Evolutionary conservation across 2,329 filamentous ascomycete genomes (phyloP).

Genomic region (Penicillium griseofulvum): DNA sequence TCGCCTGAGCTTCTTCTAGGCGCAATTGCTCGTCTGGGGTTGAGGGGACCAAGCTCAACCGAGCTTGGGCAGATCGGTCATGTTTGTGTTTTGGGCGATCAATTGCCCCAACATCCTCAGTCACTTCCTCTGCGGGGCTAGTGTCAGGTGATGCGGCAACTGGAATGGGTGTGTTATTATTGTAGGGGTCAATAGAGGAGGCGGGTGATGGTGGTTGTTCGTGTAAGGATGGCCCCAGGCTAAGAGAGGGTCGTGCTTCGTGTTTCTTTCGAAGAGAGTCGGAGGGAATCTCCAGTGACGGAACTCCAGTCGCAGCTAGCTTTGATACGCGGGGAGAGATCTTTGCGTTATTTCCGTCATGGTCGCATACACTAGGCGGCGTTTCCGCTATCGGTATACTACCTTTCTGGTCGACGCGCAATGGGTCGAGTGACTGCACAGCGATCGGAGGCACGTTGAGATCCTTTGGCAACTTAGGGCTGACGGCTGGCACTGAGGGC

Average conservation of each 20-base stretch:
- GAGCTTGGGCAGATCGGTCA: slow-evolving; percentile 24
- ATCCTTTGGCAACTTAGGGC: slow-evolving; percentile 11
- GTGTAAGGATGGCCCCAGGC: slow-evolving; percentile 24
- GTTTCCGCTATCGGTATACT: slow-evolving; percentile 21
- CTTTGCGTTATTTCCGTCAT: slow-evolving; percentile 20
- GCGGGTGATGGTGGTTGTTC: slow-evolving; percentile 50
- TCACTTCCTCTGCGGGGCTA: slow-evolving; percentile 65
- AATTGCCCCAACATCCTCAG: slow-evolving; percentile 44
- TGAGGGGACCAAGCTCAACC: slow-evolving; percentile 39
- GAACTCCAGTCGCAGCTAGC: slow-evolving; percentile 10
- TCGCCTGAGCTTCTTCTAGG: slow-evolving; percentile 53
- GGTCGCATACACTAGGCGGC: slow-evolving; percentile 24
- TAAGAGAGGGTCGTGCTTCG: slow-evolving; percentile 29
- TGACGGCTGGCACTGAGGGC: slow-evolving; percentile 10
- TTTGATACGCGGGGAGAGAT: slow-evolving; percentile 22
- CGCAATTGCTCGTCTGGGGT: slow-evolving; percentile 61
- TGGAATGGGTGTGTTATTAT: slow-evolving; percentile 68
- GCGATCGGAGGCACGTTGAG: slow-evolving; percentile 17
- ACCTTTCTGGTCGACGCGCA: slow-evolving; percentile 34
- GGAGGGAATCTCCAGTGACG: slow-evolving; percentile 19
- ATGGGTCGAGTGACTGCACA: slow-evolving; percentile 53
- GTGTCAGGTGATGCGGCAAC: slow-evolving; percentile 70
- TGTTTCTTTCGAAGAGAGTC: slow-evolving; percentile 26
- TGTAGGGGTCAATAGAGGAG: slow-evolving; percentile 68
- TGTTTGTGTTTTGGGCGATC: slow-evolving; percentile 32